These are phyloP conservation scores for Hyphopichia buzzinii DNA, from an alignment of 1,139 yeast species.

Conservation along the genomic window DNA sequence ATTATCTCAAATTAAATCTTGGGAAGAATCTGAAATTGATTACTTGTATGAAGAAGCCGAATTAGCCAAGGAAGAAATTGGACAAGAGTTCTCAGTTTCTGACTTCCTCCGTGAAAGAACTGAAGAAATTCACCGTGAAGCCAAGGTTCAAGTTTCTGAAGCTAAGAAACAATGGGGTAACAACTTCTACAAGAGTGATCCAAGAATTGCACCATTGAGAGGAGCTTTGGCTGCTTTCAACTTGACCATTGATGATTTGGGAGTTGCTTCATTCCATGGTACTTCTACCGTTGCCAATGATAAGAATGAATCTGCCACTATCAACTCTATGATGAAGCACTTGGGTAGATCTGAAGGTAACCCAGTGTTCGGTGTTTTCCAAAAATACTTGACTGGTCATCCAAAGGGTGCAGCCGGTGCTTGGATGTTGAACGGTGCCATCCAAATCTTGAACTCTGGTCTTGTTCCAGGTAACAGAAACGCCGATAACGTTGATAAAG, in stretches of 20 bases:
- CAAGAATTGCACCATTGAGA: constrained; percentile 94
- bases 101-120: constrained; percentile 78
- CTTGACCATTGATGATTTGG: constrained; percentile 90
- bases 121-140: constrained; percentile 84
- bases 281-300: constrained; percentile 98
- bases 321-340: constrained; percentile 89
- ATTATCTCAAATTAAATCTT: constrained; percentile 70
- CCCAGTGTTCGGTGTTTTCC: constrained; percentile 97
- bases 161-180: constrained; percentile 97
- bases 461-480: constrained; percentile 98
- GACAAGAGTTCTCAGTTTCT: constrained; percentile 46
- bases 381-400: constrained; percentile 97
- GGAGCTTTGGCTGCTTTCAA: constrained; percentile 95
- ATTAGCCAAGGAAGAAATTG: constrained; percentile 69
- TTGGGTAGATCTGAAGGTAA: constrained; percentile 97
- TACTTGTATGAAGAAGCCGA: constrained; percentile 46
- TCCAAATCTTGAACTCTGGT: constrained; percentile 90
- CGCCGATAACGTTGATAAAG: constrained; percentile 91
- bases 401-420: constrained; percentile 99
- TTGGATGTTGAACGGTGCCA: constrained; percentile 99
- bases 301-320: constrained; percentile 92
- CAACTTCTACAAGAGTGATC: constrained; percentile 85
- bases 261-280: constrained; percentile 99
- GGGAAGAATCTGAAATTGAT: constrained; percentile 82
- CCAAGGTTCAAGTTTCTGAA: constrained; percentile 78